Evolutionary conservation across 176 grass and related monocot genomes (phyloP).

Genomic region (Juncus inflexus): DNA sequence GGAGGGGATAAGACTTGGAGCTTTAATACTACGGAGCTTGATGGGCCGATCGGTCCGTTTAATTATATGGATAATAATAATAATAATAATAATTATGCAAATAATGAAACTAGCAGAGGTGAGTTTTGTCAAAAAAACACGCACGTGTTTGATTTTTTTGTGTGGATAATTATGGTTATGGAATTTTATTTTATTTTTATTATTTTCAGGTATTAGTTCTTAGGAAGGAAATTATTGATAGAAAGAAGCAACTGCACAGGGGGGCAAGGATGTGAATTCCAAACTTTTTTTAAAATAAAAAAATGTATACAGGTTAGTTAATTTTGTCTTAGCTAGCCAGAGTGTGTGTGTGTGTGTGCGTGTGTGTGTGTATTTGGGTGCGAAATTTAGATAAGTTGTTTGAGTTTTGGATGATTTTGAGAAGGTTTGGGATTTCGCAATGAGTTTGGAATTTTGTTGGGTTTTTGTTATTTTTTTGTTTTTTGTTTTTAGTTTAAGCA

Average conservation of each 20-base stretch:
- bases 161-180: not conserved
- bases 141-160: too few relatives aligned
- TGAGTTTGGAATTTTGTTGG: constrained; percentile 26
- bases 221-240: constrained; percentile 32
- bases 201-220: constrained; percentile 33
- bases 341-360: constrained; percentile 23
- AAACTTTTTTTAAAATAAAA: constrained; percentile 27
- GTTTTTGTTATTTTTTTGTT: constrained; percentile 26
- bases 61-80: constrained; percentile 29
- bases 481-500: too few relatives aligned
- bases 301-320: constrained; percentile 32
- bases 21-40: constrained; percentile 13
- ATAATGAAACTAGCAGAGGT: constrained; percentile 33
- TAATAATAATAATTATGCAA: constrained; percentile 1
- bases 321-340: constrained; percentile 30
- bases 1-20: constrained; percentile 29
- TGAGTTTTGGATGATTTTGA: constrained; percentile 24
- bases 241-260: constrained; percentile 30
- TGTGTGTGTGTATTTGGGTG: constrained; percentile 26
- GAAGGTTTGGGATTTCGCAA: constrained; percentile 12
- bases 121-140: not conserved
- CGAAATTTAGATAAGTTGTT: constrained; percentile 15
- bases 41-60: constrained; percentile 12
- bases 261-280: constrained; percentile 26
- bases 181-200: not conserved